Percentiles rank a stretch among this genome's conserved stretches.
These are phyloP conservation scores for Podospora tetraspora DNA, from an alignment of 495 filamentous ascomycete genomes.

Conservation along the genomic window DNA sequence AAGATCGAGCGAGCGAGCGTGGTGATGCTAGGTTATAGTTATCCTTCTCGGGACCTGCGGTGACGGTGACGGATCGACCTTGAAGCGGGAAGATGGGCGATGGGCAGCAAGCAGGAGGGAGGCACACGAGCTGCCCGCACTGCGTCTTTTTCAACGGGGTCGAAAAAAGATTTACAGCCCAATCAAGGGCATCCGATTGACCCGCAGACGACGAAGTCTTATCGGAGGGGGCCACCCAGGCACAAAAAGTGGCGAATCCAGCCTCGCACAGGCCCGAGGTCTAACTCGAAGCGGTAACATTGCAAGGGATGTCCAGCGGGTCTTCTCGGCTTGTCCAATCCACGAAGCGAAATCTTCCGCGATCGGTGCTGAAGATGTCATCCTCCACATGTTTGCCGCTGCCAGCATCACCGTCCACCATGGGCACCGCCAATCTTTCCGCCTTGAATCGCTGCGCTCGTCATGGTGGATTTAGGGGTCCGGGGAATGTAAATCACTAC, in stretches of 20 bases:
- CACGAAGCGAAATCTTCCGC: background rate
- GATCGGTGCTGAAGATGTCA: conserved; percentile 10
- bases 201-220: conserved; percentile 10
- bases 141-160: conserved; percentile 11
- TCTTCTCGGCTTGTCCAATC: conserved; percentile 3
- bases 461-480: background rate
- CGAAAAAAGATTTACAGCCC: conserved; percentile 7
- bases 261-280: background rate
- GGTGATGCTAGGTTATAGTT: background rate
- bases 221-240: conserved; percentile 3
- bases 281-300: background rate
- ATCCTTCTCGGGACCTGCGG: background rate
- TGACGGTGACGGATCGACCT: background rate
- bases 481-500: conserved; percentile 1
- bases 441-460: background rate
- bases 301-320: background rate
- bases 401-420: conserved; percentile 2
- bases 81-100: background rate
- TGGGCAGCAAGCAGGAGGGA: background rate
- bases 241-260: conserved; percentile 12
- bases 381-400: conserved; percentile 5
- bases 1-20: background rate
- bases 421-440: conserved; percentile 5
- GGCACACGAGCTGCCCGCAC: background rate
- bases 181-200: conserved; percentile 3